Evolutionary conservation across 2,329 filamentous ascomycete species (phyloP), one percentile per base, ranked within the genome.

Genomic region (Alternaria novae-zelandiae): DNA sequence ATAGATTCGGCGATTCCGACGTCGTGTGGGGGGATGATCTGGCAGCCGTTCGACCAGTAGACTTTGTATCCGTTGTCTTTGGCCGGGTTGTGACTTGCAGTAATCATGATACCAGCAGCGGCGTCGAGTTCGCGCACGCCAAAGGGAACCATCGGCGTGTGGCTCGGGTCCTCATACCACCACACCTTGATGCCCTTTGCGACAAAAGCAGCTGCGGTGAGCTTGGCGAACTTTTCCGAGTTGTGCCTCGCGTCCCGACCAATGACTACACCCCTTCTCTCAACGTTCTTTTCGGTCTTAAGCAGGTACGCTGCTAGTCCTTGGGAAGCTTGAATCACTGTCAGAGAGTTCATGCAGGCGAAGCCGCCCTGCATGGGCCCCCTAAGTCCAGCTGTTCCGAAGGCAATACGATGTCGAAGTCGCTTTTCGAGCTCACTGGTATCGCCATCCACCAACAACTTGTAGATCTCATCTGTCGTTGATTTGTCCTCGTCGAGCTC

Each of bases 31-130:
- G 87, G 84, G 57, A 90, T 89, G 67, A 90, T 90, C 73, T 90
- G 88, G 70, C 87, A 88, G 3, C 88, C 88, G 71, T 89, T 90
- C 15, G 81, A 82, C 81, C 86, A 89, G 78, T 90, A 90, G 9
- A 90, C 88, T 78, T 90, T 90, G 79, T 90, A 90, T 20, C 88
- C 88, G 72, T 90, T 90, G 73, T 90, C 88, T 68, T 85, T 81
- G 49, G 87, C 85, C 13, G 88, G 88, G 68, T 90, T 90, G 76
- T 89, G 88, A 70, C 87, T 89, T 30, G 88, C 88, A 13, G 88
- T 90, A 41, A 90, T 84, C 88, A 90, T 90, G 28, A 90, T 81
- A 20, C 88, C 88, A 46, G 86, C 88, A 5, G 82, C 84, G 30
- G 88, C 86, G 41, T 80, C 77, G 58, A 87, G 81, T 58, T 84